A percentile compares a stretch with the other conserved stretches of the same genome.
phyloP scores from a whole-genome alignment of 2,329 filamentous ascomycete species.

The Apiospora arundinis region DNA sequence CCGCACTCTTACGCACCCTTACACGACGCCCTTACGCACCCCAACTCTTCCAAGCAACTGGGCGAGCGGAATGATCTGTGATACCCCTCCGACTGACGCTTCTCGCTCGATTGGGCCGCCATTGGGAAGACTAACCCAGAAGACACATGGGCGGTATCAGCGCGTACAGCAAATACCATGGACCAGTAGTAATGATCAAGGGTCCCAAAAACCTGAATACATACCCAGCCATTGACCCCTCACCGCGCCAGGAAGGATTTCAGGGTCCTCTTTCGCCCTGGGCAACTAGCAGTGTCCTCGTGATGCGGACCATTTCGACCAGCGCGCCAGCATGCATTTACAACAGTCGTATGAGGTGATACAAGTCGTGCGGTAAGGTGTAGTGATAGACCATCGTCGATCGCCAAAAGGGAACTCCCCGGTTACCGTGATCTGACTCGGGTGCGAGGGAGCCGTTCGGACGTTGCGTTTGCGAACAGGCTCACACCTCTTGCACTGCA shows the following conservation, averaged over 20 bases:
- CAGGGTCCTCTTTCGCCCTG: conserved; percentile 6
- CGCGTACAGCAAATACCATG: not conserved
- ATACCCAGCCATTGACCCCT: not conserved
- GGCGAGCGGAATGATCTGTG: conserved; percentile 12
- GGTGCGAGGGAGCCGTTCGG: not conserved
- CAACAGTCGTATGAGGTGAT: not conserved
- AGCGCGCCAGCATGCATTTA: not conserved
- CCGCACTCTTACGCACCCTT: not conserved
- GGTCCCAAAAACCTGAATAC: not conserved
- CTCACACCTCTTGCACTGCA: not conserved
- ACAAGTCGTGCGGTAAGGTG: not conserved
- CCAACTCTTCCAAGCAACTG: conserved; percentile 9
- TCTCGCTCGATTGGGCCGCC: not conserved
- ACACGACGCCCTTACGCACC: not conserved
- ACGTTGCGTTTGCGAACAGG: conserved; percentile 3
- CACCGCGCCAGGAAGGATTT: not conserved
- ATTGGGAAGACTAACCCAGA: not conserved
- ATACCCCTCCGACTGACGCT: not conserved
- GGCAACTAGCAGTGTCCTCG: not conserved
- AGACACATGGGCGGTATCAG: conserved; percentile 13
- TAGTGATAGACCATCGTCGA: not conserved
- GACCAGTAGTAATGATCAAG: not conserved
- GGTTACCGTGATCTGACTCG: not conserved
- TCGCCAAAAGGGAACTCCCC: not conserved
- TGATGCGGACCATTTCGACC: not conserved